phyloP scores from a whole-genome alignment of 2,329 filamentous ascomycete genomes.

The Myriosclerotinia duriaeana region DNA sequence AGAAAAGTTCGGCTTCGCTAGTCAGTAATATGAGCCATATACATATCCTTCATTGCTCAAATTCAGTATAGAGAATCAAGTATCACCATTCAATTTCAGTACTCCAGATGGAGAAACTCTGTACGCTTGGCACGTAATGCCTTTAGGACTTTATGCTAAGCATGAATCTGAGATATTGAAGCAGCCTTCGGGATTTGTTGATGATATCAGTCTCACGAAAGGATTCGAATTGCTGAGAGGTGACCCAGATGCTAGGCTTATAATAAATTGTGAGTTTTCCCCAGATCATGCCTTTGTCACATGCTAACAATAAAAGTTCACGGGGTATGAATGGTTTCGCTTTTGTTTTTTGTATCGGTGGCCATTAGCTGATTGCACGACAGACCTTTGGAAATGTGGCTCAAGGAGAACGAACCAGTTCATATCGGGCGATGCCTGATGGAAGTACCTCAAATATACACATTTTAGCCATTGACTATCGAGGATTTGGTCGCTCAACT shows the following conservation, averaged over 20 bases:
- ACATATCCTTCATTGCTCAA: slow-evolving; percentile 7
- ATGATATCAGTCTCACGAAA: slow-evolving; percentile 55
- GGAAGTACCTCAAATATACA: slow-evolving; percentile 70
- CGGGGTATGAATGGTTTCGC: slow-evolving; percentile 50
- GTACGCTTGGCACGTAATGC: slow-evolving; percentile 89
- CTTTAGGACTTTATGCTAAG: slow-evolving; percentile 70
- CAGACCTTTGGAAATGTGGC: slow-evolving; percentile 85
- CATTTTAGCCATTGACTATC: slow-evolving; percentile 86
- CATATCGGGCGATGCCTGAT: slow-evolving; percentile 74
- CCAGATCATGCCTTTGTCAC: background rate
- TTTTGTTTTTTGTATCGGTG: background rate
- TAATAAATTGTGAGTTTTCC: slow-evolving; percentile 59
- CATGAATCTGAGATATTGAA: slow-evolving; percentile 63
- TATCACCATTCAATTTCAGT: slow-evolving; percentile 76
- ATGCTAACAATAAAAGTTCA: slow-evolving; percentile 51
- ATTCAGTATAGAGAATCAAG: slow-evolving; percentile 67
- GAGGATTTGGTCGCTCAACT: slow-evolving; percentile 79
- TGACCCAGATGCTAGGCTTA: slow-evolving; percentile 61
- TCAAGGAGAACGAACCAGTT: slow-evolving; percentile 71
- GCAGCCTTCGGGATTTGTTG: slow-evolving; percentile 44
- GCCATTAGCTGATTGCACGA: slow-evolving; percentile 24
- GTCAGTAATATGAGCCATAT: slow-evolving; percentile 48
- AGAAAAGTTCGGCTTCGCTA: slow-evolving; percentile 82
- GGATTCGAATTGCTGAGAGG: slow-evolving; percentile 62
- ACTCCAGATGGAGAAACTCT: slow-evolving; percentile 75